Evolutionary conservation across 106 monocot species (phyloP).

Genomic region (Platanthera guangdongensis): DNA sequence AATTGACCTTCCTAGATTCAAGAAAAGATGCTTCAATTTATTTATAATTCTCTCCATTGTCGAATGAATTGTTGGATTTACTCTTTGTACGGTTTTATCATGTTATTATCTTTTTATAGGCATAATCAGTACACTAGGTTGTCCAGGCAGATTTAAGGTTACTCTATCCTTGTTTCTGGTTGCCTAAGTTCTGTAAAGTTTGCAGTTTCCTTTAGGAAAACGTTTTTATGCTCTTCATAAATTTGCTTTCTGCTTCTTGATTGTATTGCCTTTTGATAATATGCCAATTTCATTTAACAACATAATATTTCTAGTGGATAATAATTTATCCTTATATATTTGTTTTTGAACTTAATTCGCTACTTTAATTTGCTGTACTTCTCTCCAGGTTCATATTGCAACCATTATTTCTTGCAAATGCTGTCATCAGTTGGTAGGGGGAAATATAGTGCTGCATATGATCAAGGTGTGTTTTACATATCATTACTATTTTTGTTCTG

Average conservation of each 20-base stretch:
- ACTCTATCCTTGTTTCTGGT: background rate
- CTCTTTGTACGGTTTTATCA: background rate
- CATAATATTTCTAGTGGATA: background rate
- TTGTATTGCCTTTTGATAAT: background rate
- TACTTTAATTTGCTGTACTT: slow-evolving; percentile 1
- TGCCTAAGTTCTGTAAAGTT: background rate
- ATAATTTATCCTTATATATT: background rate
- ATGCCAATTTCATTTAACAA: background rate
- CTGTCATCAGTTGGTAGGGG: slow-evolving; percentile 76
- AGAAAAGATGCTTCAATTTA: background rate
- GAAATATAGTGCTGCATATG: slow-evolving; percentile 72
- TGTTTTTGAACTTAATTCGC: background rate
- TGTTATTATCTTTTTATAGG: background rate
- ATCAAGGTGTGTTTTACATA: slow-evolving; percentile 47
- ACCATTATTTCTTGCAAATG: slow-evolving; percentile 84
- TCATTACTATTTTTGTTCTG: background rate
- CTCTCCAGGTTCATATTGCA: slow-evolving; percentile 71
- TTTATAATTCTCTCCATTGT: too few relatives aligned
- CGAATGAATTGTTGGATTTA: background rate
- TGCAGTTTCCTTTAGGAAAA: background rate
- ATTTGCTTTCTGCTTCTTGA: background rate
- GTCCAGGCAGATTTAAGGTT: background rate
- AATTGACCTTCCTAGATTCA: background rate
- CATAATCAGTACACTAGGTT: background rate
- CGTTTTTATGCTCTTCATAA: background rate